Base-by-base conservation (phyloP, 371 early-diverging fungal species). In the Mucor piriformis region DNA sequence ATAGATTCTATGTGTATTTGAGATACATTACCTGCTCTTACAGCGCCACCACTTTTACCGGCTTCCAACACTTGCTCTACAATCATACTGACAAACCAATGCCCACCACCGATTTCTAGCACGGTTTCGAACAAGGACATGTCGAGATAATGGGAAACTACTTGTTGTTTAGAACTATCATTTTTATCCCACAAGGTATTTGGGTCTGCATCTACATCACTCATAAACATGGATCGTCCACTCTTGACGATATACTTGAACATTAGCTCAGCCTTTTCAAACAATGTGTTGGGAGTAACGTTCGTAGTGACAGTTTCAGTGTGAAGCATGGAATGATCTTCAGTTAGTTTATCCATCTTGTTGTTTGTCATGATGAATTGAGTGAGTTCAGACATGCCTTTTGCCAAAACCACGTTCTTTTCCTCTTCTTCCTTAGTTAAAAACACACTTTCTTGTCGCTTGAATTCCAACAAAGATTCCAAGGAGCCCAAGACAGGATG, bases 161-260 rank as follows among this genome's bases (percentile, higher is more conserved):
- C 55, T 23, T 73, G 73, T 42, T 44, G 44, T 23, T 66, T 63
- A 6, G 53, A 35, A 1, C 61, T 59, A 3, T 34, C 52, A 20
- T 57, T 53, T 3, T 46, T 38, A 49, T 76, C 74, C 72, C 72
- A 75, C 13, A 76, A 51, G 0, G 70, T 52, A 24, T 57, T 59
- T 2, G 68, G 62, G 24, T 70, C 76, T 1, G 71, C 75, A 50
- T 79, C 77, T 0, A 77, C 74, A 50, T 81, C 81, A 13, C 71
- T 69, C 78, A 81, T 77, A 63, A 68, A 81, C 77, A 76, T 75
- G 6, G 81, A 77, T 47, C 81, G 52, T 20, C 81, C 81, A 43
- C 77, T 72, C 47, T 74, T 77, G 51, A 77, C 81, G 46, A 77
- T 77, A 12, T 71, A 73, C 15, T 67, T 67, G 37, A 81, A 72